A percentile compares a stretch with the other conserved stretches of the same genome.
phyloP scores from a whole-genome alignment of 2,329 filamentous ascomycete species.

The Bertia moriformis region DNA sequence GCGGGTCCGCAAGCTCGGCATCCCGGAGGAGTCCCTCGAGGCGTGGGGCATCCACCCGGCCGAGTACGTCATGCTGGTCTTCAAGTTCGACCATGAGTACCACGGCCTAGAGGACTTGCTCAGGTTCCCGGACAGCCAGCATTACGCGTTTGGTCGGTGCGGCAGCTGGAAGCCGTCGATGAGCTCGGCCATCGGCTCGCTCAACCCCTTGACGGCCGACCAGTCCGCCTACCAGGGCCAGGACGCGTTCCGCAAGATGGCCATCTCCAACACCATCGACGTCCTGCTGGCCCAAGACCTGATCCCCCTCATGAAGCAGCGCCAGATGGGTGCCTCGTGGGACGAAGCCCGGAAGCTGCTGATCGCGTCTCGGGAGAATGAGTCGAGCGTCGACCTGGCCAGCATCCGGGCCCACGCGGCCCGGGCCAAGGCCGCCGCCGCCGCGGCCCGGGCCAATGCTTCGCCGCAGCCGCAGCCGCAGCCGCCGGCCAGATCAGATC shows the following conservation, averaged over 20 bases:
- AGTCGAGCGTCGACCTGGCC: constrained; percentile 2
- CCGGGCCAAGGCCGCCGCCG: constrained; percentile 1
- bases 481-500: no score
- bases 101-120: constrained; percentile 36
- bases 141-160: constrained; percentile 58
- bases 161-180: constrained; percentile 57
- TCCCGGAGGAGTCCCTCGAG: constrained; percentile 60
- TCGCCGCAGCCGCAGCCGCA: not conserved
- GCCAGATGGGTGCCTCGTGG: constrained; percentile 45
- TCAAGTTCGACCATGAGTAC: constrained; percentile 52
- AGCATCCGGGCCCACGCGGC: constrained; percentile 3
- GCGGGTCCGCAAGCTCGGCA: constrained; percentile 52
- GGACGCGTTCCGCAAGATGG: constrained; percentile 34
- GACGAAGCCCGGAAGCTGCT: constrained; percentile 40
- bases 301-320: constrained; percentile 42
- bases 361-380: constrained; percentile 4
- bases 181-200: constrained; percentile 23
- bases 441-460: no score
- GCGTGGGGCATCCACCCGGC: constrained; percentile 58
- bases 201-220: constrained; percentile 3
- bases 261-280: constrained; percentile 61
- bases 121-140: constrained; percentile 18
- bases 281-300: constrained; percentile 54
- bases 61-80: constrained; percentile 62
- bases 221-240: constrained; percentile 10